Percentiles rank a stretch among this genome's conserved stretches.
phyloP scores from a whole-genome alignment of 805 yeast species.

The Ogataea thermomethanolica region DNA sequence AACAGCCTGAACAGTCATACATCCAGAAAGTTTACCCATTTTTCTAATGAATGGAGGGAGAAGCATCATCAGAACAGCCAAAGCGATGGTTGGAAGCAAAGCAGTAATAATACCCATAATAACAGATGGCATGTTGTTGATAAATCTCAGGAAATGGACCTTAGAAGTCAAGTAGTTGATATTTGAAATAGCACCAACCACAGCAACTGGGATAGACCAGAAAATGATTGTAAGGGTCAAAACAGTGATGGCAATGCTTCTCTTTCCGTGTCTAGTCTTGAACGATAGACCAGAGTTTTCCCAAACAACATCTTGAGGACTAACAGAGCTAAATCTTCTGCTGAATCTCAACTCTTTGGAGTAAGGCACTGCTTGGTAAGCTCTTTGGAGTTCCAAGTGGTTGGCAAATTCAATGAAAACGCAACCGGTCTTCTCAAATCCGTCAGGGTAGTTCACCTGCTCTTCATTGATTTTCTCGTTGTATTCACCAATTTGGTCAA shows the following conservation, averaged over 20 bases:
- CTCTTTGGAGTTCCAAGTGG: conserved; percentile 84
- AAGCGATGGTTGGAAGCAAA: conserved; percentile 75
- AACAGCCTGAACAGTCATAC: conserved; percentile 63
- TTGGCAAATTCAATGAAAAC: conserved; percentile 79
- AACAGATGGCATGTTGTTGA: conserved; percentile 65
- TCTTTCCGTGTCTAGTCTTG: conserved; percentile 54
- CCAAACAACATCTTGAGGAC: conserved; percentile 88
- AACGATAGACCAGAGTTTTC: conserved; percentile 60
- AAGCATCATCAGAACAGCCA: conserved; percentile 79
- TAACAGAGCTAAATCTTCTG: conserved; percentile 55
- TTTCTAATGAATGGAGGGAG: conserved; percentile 80
- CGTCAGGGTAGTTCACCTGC: conserved; percentile 50
- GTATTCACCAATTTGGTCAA: conserved; percentile 62
- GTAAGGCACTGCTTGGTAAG: conserved; percentile 76
- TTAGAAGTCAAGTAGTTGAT: conserved; percentile 67
- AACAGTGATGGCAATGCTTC: conserved; percentile 56
- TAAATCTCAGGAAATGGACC: conserved; percentile 71
- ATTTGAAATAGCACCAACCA: conserved; percentile 91
- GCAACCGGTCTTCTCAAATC: conserved; percentile 55
- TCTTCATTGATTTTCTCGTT: conserved; percentile 58
- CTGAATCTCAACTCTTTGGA: conserved; percentile 42
- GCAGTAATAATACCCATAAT: conserved; percentile 85
- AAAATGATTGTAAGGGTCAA: conserved; percentile 69
- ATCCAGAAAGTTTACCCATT: conserved; percentile 74
- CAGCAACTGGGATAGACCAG: conserved; percentile 98